Base-by-base conservation (phyloP, 441 rosid species). In the Macaranga tanarius region DNA sequence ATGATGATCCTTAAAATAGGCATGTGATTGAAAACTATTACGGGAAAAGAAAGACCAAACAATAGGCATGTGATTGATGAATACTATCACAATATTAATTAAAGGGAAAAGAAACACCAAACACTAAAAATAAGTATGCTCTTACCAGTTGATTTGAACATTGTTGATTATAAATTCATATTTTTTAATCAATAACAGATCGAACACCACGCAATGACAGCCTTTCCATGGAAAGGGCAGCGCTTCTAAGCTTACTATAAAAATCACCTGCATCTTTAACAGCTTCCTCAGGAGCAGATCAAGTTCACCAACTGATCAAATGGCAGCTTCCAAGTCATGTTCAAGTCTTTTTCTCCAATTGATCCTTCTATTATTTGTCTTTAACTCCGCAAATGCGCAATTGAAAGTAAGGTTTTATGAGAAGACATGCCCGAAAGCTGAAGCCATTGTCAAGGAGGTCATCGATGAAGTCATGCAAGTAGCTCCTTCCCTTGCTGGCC, bases 331-430 rank as follows among this genome's bases (percentile, higher is more conserved):
- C 38, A 87, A 79, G 76, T 70, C 82, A 20, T 67, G 78, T 67
- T 74, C 87, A 54, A 60, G 76, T 62, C 26, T 80, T 28, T 54
- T 82, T 58, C 58, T 82, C 47, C 83, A 73, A 51, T 8, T 85
- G 13, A 25, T 72, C 34, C 69, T 69, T 60, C 23, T 82, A 17
- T 38, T 82, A 77, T 74, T 74, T 66, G 78, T 55, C 1, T 76
- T 72, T 48, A 73, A 71, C 65, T 55, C 67, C 2, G 74, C 78
- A 20, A 54, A 76, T 40, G 83, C 80, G 0, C 85, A 80, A 34
- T 62, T 89, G 57, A 76, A 80, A 82, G 87, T 87, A 0, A 87
- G 93, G 59, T 89, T 83, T 76, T 87, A 89, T 72, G 52, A 60
- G 10, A 66, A 78, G 5, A 25, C 86, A 54, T 89, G 89, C 64